Evolutionary conservation across 2,329 filamentous ascomycete genomes (phyloP).

Genomic region (Colletotrichum magnum): DNA sequence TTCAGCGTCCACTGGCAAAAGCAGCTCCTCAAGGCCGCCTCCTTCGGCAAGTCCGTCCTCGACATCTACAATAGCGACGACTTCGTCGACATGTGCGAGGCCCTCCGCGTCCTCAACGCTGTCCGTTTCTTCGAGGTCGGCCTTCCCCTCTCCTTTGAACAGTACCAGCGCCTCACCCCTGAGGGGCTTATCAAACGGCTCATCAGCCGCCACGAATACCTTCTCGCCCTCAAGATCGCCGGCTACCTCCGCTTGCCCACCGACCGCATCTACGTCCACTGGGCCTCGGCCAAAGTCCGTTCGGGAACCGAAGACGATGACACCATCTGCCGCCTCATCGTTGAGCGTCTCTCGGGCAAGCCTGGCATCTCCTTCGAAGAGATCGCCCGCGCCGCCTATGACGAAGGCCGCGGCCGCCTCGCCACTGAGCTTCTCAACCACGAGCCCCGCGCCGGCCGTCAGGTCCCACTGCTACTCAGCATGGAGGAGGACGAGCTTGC

Average conservation of each 20-base stretch:
- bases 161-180: slow-evolving; percentile 91
- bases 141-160: slow-evolving; percentile 90
- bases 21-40: slow-evolving; percentile 93
- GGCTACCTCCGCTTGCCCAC: slow-evolving; percentile 89
- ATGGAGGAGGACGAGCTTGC: slow-evolving; percentile 98
- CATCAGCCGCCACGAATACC: slow-evolving; percentile 90
- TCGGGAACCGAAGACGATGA: slow-evolving; percentile 89
- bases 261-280: slow-evolving; percentile 94
- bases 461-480: slow-evolving; percentile 91
- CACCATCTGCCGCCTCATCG: slow-evolving; percentile 86
- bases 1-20: slow-evolving; percentile 95
- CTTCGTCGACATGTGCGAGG: slow-evolving; percentile 98
- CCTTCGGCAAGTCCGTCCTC: slow-evolving; percentile 96
- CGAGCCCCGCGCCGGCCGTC: slow-evolving; percentile 93
- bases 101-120: slow-evolving; percentile 90
- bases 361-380: slow-evolving; percentile 95
- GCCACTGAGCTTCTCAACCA: slow-evolving; percentile 94
- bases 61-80: slow-evolving; percentile 99
- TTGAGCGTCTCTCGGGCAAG: slow-evolving; percentile 88
- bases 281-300: slow-evolving; percentile 95
- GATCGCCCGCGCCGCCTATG: slow-evolving; percentile 92
- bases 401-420: slow-evolving; percentile 90
- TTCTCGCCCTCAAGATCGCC: slow-evolving; percentile 89
- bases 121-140: slow-evolving; percentile 93
- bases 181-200: slow-evolving; percentile 89